Conservation (phyloP, 1,139 yeast genomes). For the Candida tunisiensis region DNA sequence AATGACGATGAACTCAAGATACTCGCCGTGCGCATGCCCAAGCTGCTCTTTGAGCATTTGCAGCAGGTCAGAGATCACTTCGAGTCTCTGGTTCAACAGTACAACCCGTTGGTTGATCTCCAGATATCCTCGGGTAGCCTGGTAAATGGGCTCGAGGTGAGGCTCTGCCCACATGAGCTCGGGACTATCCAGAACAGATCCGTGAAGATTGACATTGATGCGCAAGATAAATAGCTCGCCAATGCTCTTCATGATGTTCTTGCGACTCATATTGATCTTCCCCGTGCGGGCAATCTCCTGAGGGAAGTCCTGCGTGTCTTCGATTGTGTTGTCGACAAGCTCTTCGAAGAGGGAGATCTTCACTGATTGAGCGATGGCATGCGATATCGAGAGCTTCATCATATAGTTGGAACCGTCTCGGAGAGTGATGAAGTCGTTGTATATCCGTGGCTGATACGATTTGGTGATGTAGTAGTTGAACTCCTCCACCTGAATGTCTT, state of each 20-base stretch:
- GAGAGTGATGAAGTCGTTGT: constrained; percentile 84
- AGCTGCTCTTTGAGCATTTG: constrained; percentile 95
- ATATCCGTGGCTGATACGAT: constrained; percentile 86
- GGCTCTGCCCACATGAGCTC: constrained; percentile 99
- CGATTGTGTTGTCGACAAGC: constrained; percentile 87
- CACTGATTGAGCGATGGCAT: constrained; percentile 84
- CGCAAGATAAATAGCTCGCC: constrained; percentile 88
- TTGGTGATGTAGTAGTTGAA: constrained; percentile 87
- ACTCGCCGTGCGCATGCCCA: constrained; percentile 78
- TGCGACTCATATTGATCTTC: constrained; percentile 85
- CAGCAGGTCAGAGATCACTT: constrained; percentile 79
- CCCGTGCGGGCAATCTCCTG: constrained; percentile 91
- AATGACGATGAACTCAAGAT: constrained; percentile 81
- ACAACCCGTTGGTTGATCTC: constrained; percentile 91
- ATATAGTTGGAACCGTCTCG: constrained; percentile 84
- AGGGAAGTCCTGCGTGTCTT: constrained; percentile 92
- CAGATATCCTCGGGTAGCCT: constrained; percentile 86
- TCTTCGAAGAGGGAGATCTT: constrained; percentile 91
- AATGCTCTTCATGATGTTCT: constrained; percentile 89
- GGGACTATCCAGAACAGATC: constrained; percentile 89
- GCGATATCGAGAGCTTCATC: constrained; percentile 78
- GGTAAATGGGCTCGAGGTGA: constrained; percentile 89
- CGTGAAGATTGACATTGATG: constrained; percentile 78
- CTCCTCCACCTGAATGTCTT: constrained; percentile 87
- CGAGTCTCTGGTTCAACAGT: constrained; percentile 74